Conservation (phyloP, 1,139 yeast genomes). For the Saccharomyces hybrid region DNA sequence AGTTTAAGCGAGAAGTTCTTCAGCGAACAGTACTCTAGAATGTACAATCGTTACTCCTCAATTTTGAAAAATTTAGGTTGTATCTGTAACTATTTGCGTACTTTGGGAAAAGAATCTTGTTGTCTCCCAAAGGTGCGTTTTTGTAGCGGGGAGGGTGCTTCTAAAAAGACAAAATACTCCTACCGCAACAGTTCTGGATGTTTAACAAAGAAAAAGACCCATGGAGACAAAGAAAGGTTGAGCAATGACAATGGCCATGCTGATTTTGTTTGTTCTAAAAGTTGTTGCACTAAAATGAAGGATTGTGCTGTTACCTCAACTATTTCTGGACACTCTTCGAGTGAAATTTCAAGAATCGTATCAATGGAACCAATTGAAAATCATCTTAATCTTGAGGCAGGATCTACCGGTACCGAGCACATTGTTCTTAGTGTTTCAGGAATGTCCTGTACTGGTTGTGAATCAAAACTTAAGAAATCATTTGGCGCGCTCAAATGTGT, state of each 20-base stretch:
- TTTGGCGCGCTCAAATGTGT: not conserved
- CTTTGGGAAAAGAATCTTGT: not conserved
- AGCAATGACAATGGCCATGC: not conserved
- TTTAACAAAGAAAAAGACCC: not conserved
- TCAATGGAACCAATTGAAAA: not conserved
- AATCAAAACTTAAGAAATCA: not conserved
- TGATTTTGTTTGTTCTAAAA: not conserved
- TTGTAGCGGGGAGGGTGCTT: not conserved
- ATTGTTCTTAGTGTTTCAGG: not conserved
- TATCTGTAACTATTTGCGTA: not conserved
- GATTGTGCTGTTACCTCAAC: not conserved
- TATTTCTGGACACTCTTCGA: not conserved
- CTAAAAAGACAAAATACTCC: not conserved
- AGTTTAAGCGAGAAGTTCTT: not conserved
- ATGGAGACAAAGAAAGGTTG: not conserved
- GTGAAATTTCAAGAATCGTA: not conserved
- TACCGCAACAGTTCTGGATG: not conserved
- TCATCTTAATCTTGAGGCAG: not conserved
- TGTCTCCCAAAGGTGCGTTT: not conserved
- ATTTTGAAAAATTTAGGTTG: not conserved
- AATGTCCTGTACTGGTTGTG: not conserved
- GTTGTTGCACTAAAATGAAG: not conserved
- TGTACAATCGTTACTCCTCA: not conserved
- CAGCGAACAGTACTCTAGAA: not conserved
- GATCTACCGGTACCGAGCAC: not conserved